Base-by-base conservation (phyloP, 1,284 basidiomycete genomes). In the Ustilago sp. region DNA sequence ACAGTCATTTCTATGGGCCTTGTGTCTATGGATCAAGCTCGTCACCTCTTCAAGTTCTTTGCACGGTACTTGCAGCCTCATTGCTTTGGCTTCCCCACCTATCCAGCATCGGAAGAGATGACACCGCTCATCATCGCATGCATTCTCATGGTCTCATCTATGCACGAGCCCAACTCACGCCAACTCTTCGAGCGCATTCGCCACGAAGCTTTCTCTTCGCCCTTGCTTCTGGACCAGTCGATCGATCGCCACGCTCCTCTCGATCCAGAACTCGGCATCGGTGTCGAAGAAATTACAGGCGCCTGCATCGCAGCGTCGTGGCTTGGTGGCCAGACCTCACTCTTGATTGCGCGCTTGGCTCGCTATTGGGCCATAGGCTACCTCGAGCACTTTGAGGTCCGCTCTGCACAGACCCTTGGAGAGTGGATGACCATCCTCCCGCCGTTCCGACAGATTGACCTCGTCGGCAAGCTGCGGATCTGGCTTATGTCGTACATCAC, bases 221-320 rank as follows among this genome's bases (percentile, higher is more conserved):
- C 74, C 4, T 59, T 80, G 19, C 41, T 71, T 8, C 62, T 79
- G n/a, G 73, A 79, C 23, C 73, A 79, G 54, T 64, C 63, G 13
- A 72, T 80, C 58, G 58, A 76, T 38, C 68, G 58, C 4, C 38
- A 63, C 32, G 71, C 65, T 13, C 58, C 70, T 8, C 77, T 83
- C 28, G 79, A 83, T 51, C 82, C 80, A 7, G 82, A 83, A 59
- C 68, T 82, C 7, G 82, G 82, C 39, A 80, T 83, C 41, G 82
- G 82, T 12, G 80, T 83, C 12, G 82, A 83, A 59, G 82, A 83
- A 64, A 83, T 83, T 59, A 82, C 77, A 3, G 80, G 80, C 8
- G 80, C 79, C 4, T 83, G 80, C 59, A 77, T 82, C 11, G 80
- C 79, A 8, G 73, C 74, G 8, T 75, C 67, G 38, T 83, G 80